Base-by-base conservation (phyloP, 495 filamentous ascomycete species). In the Penicillium herquei region DNA sequence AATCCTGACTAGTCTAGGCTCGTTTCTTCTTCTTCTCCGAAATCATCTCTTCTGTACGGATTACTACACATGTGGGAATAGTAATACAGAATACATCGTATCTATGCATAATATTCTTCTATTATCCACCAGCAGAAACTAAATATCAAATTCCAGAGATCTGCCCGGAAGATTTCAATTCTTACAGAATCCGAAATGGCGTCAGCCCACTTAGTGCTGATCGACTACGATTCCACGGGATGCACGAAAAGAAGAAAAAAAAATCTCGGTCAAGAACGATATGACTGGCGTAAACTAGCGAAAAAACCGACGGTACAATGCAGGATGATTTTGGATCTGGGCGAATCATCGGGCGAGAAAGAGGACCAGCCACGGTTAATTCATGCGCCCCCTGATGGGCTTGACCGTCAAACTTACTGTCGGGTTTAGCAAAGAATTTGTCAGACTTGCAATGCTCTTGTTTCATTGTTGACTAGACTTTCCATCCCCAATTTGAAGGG, bases 1-100 rank as follows among this genome's bases (percentile, higher is more conserved):
- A 46, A 68, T 68, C 21, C 41, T 56, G 63, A 64, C 65, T 39
- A 44, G 63, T 61, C 65, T 68, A 68, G 56, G 55, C 65, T 66
- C 43, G 17, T 63, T 63, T 55, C 47, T 63, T 59, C 58, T 57
- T 51, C 43, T 56, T 31, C 64, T 59, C 62, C 65, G 59, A 63
- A 51, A 54, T 45, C n/a, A 14, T 32, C 3, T 21, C 32, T 33
- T 6, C 45, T 11, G 34, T 44, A 30, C 42, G 17, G 12, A 35
- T 17, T 14, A 31, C 31, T 30, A 5, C 43, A 9, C 16, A 7
- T 51, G 12, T n/a, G n/a, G n/a, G n/a, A n/a, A n/a, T n/a, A n/a
- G n/a, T n/a, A 51, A 51, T 17, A 37, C 9, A 16, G 8, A 3
- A 44, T 44, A 10, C 39, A 42, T 30, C 39, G 16, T 26, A 26